Evolutionary conservation across 192 early-diverging fungal genomes (phyloP).

Genomic region (Gonapodya sp.): DNA sequence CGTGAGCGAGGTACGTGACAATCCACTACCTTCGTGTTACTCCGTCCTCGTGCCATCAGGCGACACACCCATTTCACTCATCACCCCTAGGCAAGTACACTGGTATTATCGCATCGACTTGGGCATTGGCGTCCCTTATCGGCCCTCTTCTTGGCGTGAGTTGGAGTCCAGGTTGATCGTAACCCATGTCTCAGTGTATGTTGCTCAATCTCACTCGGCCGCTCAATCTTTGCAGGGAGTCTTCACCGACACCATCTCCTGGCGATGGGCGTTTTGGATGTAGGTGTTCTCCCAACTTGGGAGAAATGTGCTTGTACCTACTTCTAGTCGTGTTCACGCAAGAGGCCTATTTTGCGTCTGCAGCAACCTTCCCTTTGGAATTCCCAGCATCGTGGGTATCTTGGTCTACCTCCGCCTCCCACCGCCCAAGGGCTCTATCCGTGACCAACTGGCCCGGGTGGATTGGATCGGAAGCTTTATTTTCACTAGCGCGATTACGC

Average conservation of each 20-base stretch:
- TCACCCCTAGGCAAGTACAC: too few relatives aligned
- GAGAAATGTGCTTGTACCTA: too few relatives aligned
- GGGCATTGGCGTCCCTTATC: neutral
- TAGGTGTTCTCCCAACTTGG: too few relatives aligned
- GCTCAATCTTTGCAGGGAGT: too few relatives aligned
- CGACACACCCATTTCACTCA: too few relatives aligned
- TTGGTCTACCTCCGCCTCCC: conserved; percentile 1
- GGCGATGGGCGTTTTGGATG: conserved; percentile 10
- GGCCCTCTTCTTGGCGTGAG: neutral
- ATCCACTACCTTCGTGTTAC: too few relatives aligned
- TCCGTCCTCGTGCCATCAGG: too few relatives aligned
- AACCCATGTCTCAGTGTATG: too few relatives aligned
- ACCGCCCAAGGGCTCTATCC: neutral
- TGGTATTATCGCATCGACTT: neutral
- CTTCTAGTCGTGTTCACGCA: too few relatives aligned
- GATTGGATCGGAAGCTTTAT: neutral
- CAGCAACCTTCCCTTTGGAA: conserved; percentile 3
- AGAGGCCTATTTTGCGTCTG: too few relatives aligned
- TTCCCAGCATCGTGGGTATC: neutral
- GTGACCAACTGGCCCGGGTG: neutral
- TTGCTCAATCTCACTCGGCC: too few relatives aligned
- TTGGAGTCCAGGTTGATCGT: too few relatives aligned
- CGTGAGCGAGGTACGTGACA: conserved; percentile 5
- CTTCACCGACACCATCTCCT: neutral
- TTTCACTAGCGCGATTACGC: neutral